These are phyloP conservation scores for Phytopythium chamaehyphon DNA, from an alignment of 352 stramenopile genomes.

Conservation along the genomic window DNA sequence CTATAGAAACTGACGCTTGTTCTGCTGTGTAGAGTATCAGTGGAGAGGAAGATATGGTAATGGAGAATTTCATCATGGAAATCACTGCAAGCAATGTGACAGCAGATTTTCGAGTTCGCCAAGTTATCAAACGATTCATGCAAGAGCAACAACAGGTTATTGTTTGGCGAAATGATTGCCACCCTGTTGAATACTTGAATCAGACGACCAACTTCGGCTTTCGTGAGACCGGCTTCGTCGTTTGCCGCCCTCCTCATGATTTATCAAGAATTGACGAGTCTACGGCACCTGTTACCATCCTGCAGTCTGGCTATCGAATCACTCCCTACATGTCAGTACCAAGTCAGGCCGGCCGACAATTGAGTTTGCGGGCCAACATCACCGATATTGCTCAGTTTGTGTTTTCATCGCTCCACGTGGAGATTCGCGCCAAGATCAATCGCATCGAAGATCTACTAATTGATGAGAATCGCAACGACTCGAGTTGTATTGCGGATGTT, in stretches of 20 bases:
- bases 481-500: background rate
- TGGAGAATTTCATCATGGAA: slow-evolving; percentile 53
- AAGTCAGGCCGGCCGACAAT: background rate
- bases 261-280: background rate
- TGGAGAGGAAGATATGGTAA: slow-evolving; percentile 24
- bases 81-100: slow-evolving; percentile 35
- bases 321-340: slow-evolving; percentile 1
- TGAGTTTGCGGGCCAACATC: slow-evolving; percentile 5
- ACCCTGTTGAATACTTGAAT: background rate
- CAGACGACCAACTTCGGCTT: slow-evolving; percentile 3
- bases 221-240: slow-evolving; percentile 6
- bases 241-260: background rate
- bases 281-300: background rate
- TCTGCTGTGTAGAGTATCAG: background rate
- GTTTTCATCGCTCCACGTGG: slow-evolving; percentile 2
- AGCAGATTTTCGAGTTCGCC: slow-evolving; percentile 44
- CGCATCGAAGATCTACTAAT: slow-evolving; percentile 6
- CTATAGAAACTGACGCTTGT: no score
- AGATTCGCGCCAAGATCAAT: slow-evolving; percentile 4
- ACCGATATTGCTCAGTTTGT: slow-evolving; percentile 2
- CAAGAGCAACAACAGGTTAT: slow-evolving; percentile 46
- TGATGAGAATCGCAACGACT: background rate
- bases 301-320: slow-evolving; percentile 3
- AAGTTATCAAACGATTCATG: slow-evolving; percentile 49
- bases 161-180: slow-evolving; percentile 23